Percentiles rank a stretch among this genome's conserved stretches.
These are phyloP conservation scores for Angomonas deanei DNA, from an alignment of 208 protist genomes.

Conservation along the genomic window DNA sequence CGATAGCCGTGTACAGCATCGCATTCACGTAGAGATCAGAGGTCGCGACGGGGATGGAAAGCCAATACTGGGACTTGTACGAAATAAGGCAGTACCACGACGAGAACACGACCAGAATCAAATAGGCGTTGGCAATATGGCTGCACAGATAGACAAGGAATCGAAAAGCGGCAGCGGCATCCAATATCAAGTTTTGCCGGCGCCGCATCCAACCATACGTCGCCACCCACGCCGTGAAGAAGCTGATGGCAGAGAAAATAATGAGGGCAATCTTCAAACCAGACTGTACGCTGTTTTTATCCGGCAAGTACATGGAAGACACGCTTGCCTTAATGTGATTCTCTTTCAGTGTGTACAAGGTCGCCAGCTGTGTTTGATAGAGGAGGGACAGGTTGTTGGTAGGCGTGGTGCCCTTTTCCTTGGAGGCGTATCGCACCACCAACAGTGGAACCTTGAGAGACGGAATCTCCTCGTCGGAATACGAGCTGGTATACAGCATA, in stretches of 20 bases:
- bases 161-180: constrained; percentile 32
- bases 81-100: constrained; percentile 73
- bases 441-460: constrained; percentile 26
- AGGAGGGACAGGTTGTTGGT: neutral
- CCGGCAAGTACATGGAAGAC: constrained; percentile 30
- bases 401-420: constrained; percentile 6
- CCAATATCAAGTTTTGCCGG: constrained; percentile 64
- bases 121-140: constrained; percentile 70
- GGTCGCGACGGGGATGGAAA: constrained; percentile 26
- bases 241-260: constrained; percentile 42
- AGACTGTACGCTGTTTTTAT: constrained; percentile 20
- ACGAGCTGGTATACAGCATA: constrained; percentile 23
- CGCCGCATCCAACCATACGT: constrained; percentile 83
- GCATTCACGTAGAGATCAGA: constrained; percentile 53
- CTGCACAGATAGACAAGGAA: constrained; percentile 73
- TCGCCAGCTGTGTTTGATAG: constrained; percentile 17
- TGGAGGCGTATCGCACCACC: constrained; percentile 52
- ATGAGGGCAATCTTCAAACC: constrained; percentile 56
- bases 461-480: neutral
- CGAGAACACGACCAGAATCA: constrained; percentile 33
- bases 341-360: neutral
- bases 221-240: constrained; percentile 54
- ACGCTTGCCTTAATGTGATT: constrained; percentile 18
- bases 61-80: constrained; percentile 47
- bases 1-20: constrained; percentile 58